A percentile compares a stretch with the other conserved stretches of the same genome.
phyloP scores from a whole-genome alignment of 169 alveolate species.

The Cryptosporidium ryanae region DNA sequence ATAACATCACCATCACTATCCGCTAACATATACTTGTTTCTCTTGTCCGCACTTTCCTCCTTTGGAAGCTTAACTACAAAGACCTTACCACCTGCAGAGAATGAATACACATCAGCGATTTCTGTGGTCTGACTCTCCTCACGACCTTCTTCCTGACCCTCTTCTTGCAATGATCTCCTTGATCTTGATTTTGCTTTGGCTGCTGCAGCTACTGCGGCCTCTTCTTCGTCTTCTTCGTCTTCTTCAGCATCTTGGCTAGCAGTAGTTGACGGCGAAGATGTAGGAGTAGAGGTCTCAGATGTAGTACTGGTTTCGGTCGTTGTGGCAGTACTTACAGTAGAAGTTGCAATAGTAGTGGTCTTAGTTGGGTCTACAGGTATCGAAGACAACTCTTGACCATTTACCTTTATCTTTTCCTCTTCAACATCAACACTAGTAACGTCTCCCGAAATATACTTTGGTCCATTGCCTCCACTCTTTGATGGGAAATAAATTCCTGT shows the following conservation, averaged over 20 bases:
- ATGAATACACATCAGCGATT: background rate
- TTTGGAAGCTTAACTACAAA: background rate
- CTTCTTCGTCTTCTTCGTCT: too few species aligned
- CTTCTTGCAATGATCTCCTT: background rate
- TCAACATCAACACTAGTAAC: background rate
- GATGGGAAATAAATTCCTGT: background rate
- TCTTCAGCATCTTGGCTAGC: too few species aligned
- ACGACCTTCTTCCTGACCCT: background rate
- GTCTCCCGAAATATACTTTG: conserved; percentile 1
- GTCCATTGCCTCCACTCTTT: background rate
- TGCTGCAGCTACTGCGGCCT: background rate
- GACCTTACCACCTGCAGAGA: background rate
- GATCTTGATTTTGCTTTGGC: background rate
- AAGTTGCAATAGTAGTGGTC: too few species aligned
- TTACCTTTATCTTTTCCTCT: background rate
- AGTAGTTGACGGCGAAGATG: too few species aligned
- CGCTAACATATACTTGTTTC: background rate
- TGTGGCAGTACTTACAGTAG: too few species aligned
- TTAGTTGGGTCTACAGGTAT: background rate
- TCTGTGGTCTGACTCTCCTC: background rate
- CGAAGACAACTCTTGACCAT: background rate
- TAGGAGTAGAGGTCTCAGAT: too few species aligned
- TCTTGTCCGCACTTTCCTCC: background rate
- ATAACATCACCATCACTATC: background rate
- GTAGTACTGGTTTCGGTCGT: too few species aligned